A percentile compares a stretch with the other conserved stretches of the same genome.
These are phyloP conservation scores for Magnaporthiopsis rhizophila DNA, from an alignment of 2,329 filamentous ascomycete species.

Conservation along the genomic window DNA sequence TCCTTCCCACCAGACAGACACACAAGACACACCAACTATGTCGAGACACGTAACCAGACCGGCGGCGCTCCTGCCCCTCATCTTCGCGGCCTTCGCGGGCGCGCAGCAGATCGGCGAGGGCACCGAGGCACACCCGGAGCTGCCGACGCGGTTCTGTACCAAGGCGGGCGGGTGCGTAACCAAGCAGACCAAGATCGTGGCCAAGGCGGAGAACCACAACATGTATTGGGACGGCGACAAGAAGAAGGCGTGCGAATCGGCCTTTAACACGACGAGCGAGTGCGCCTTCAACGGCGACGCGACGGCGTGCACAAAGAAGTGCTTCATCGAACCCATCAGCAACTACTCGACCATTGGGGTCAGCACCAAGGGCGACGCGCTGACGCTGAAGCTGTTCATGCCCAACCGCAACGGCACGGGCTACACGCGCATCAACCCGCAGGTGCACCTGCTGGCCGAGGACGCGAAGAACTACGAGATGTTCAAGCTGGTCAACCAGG, in stretches of 20 bases:
- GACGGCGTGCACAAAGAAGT: constrained; percentile 38
- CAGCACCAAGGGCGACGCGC: constrained; percentile 13
- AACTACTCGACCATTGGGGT: constrained; percentile 30
- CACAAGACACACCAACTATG: background rate
- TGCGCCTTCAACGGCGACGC: constrained; percentile 28
- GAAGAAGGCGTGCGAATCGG: constrained; percentile 12
- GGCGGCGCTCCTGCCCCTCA: constrained; percentile 11
- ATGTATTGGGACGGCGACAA: constrained; percentile 15
- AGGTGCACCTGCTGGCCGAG: constrained; percentile 47
- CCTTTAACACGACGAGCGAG: constrained; percentile 26
- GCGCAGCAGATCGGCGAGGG: constrained; percentile 17
- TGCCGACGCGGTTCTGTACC: constrained; percentile 19
- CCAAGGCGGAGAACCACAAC: constrained; percentile 15
- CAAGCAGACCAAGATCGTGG: constrained; percentile 16
- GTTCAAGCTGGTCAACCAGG: constrained; percentile 48
- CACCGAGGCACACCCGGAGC: constrained; percentile 18
- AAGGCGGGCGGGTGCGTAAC: constrained; percentile 15
- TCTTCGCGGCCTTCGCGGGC: constrained; percentile 6
- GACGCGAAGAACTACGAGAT: constrained; percentile 47
- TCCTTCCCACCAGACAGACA: too few relatives aligned
- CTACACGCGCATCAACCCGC: constrained; percentile 22
- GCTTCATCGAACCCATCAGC: constrained; percentile 37
- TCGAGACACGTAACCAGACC: background rate
- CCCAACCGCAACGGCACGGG: constrained; percentile 10
- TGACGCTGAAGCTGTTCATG: constrained; percentile 18